phyloP scores from a whole-genome alignment of 306 rosid genomes.

The Inga leiocalycina region DNA sequence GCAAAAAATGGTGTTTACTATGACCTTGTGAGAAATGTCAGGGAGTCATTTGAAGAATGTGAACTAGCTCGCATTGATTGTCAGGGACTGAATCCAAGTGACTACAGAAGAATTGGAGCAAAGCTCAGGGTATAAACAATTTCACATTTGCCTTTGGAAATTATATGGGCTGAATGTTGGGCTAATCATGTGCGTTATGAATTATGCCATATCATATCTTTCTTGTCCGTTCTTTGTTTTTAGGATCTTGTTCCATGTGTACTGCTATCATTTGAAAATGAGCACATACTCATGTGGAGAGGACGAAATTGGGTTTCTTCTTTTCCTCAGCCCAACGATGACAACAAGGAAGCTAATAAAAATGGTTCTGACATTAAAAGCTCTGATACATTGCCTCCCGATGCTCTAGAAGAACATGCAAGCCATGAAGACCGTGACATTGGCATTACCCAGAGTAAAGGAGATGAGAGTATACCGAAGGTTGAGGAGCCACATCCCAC shows the following conservation, averaged over 20 bases:
- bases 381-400: slow-evolving; percentile 31
- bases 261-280: slow-evolving; percentile 74
- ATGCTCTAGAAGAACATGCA: slow-evolving; percentile 35
- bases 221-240: slow-evolving; percentile 34
- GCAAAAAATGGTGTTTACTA: slow-evolving; percentile 92
- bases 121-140: slow-evolving; percentile 71
- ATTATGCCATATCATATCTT: slow-evolving; percentile 26
- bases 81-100: slow-evolving; percentile 86
- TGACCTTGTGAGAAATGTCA: slow-evolving; percentile 62
- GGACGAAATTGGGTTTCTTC: slow-evolving; percentile 77
- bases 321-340: slow-evolving; percentile 42
- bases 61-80: slow-evolving; percentile 88
- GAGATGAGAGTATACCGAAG: slow-evolving; percentile 30
- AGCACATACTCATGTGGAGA: slow-evolving; percentile 92
- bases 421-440: slow-evolving; percentile 29
- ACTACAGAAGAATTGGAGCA: slow-evolving; percentile 88
- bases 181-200: neutral
- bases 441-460: slow-evolving; percentile 32
- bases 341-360: slow-evolving; percentile 34
- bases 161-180: neutral
- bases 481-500: slow-evolving; percentile 35
- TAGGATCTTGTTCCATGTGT: slow-evolving; percentile 98
- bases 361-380: slow-evolving; percentile 28
- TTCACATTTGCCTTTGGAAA: slow-evolving; percentile 31
- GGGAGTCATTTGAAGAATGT: slow-evolving; percentile 94